Evolutionary conservation across 805 yeast species (phyloP).

Genomic region (Candida yuanshanica): DNA sequence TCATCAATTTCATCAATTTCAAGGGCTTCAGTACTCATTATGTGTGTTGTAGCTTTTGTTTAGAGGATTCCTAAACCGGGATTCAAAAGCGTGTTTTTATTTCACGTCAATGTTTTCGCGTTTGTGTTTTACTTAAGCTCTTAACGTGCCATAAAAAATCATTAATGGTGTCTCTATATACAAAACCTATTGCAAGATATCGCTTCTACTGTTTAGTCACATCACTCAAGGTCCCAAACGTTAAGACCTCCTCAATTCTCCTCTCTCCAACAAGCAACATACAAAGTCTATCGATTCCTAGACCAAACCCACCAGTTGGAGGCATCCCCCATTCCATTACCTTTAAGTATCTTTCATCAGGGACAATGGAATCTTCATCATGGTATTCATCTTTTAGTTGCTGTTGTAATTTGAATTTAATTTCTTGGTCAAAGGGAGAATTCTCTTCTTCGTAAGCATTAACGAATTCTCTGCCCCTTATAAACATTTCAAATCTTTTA

Average conservation of each 20-base stretch:
- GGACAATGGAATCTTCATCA: conserved; percentile 60
- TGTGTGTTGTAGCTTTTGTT: background rate
- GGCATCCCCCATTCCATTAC: conserved; percentile 92
- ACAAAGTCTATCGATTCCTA: conserved; percentile 84
- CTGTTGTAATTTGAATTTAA: conserved; percentile 60
- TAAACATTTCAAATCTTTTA: conserved; percentile 77
- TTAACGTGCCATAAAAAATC: no score
- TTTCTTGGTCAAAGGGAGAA: conserved; percentile 65
- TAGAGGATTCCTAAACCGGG: background rate
- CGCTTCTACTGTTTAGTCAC: conserved; percentile 49
- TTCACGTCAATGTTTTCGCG: no score
- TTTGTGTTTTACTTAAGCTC: background rate
- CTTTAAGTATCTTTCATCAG: conserved; percentile 66
- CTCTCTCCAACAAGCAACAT: conserved; percentile 65
- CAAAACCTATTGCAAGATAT: background rate
- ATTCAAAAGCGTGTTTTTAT: no score
- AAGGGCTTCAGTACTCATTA: background rate
- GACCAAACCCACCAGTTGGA: conserved; percentile 98
- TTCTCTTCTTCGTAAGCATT: conserved; percentile 98
- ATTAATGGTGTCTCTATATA: background rate
- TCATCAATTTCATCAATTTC: background rate
- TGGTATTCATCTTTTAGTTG: conserved; percentile 37
- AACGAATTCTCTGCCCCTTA: conserved; percentile 72
- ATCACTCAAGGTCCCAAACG: conserved; percentile 71
- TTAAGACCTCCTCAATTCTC: conserved; percentile 69